Base-by-base conservation (phyloP, 139 green algal species). In the Chlorella vulgaris region DNA sequence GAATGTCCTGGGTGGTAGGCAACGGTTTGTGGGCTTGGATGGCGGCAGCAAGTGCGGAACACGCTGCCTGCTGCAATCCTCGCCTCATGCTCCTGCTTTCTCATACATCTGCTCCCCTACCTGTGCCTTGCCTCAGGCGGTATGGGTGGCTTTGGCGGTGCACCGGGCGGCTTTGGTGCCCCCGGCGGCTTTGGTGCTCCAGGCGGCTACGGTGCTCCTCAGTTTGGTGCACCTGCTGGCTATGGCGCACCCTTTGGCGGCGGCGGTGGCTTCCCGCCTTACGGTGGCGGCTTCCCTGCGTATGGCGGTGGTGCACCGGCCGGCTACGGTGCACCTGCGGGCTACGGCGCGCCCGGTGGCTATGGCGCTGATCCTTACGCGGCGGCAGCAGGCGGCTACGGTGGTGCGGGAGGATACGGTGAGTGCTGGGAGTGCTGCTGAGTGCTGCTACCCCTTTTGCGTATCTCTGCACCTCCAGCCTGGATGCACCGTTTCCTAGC, bases 171-270 rank as follows among this genome's bases (percentile, higher is more conserved):
- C 33, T 71, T 71, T 71, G 55, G 55, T 6, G 69, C 62, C 69
- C 24, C 35, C 21, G 43, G 76, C 19, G 36, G 65, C 70, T n/a
- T 35, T 31, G 70, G 67, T 53, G 26, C 31, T 31, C 39, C 38
- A 22, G 36, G 71, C 7, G 60, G 7, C 28, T 86, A 83, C 79
- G 82, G 82, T 51, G 78, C 67, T 18, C 35, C 42, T 15, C 63
- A 35, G 35, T 83, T 82, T 40, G 63, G 62, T 21, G 40, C 50
- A 6, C 47, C 76, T n/a, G n/a, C n/a, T n/a, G n/a, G n/a, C 36
- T 84, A 67, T 68, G 86, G 67, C 29, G 80, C 78, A 40, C 47
- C 62, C 71, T 78, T 68, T 53, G 71, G 71, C 50, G 70, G 47
- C 33, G 73, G 73, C 26, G 66, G 73, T 10, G 66, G 68, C 74